phyloP scores from a whole-genome alignment of 129 eudicot species.

The Centaurea solstitialis region DNA sequence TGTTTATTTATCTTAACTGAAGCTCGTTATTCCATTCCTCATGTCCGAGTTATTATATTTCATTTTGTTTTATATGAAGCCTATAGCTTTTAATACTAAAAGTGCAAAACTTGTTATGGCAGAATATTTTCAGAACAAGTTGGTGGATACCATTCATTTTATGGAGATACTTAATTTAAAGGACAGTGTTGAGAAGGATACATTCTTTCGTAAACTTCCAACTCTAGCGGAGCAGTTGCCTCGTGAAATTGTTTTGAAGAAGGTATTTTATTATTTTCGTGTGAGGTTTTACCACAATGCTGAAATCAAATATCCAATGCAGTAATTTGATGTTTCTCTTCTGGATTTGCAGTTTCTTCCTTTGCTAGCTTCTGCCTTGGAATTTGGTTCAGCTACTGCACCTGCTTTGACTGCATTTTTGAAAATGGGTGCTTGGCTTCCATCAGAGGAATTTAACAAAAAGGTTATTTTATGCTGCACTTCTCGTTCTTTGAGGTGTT shows the following conservation, averaged over 20 bases:
- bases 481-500: not conserved
- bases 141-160: conserved; percentile 96
- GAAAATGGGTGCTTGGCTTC: conserved; percentile 94
- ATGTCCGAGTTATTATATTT: conserved; percentile 10
- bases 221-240: conserved; percentile 96
- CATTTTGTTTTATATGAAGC: not conserved
- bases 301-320: not conserved
- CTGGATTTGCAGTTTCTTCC: conserved; percentile 70
- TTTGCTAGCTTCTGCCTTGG: conserved; percentile 85
- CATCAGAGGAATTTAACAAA: conserved; percentile 67
- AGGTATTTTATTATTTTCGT: conserved; percentile 45
- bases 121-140: conserved; percentile 98
- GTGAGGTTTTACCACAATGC: conserved; percentile 1
- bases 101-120: conserved; percentile 27
- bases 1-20: not conserved
- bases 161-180: conserved; percentile 96
- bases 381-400: conserved; percentile 96
- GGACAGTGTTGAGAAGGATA: conserved; percentile 96
- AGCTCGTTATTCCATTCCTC: not conserved
- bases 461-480: conserved; percentile 52
- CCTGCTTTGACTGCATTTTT: conserved; percentile 94
- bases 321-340: not conserved
- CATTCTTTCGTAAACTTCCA: conserved; percentile 96
- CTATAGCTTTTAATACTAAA: conserved; percentile 18
- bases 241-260: conserved; percentile 88